Evolutionary conservation across 257 asterid genomes (phyloP).

Genomic region (Solanum sparsipilum): DNA sequence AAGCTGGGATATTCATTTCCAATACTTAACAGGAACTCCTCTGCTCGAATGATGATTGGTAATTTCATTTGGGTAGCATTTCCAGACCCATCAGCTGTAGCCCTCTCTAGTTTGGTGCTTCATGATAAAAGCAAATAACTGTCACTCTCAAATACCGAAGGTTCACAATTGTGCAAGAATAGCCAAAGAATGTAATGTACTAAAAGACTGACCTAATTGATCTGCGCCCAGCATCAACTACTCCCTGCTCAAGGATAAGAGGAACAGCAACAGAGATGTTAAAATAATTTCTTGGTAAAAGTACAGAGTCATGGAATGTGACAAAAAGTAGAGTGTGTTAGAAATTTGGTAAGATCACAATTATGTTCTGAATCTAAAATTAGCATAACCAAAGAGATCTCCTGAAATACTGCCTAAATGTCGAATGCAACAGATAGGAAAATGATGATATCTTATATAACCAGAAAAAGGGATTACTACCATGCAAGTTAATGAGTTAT

Average conservation of each 20-base stretch:
- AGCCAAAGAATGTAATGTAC: background rate
- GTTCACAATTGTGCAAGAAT: background rate
- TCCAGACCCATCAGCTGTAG: conserved; percentile 27
- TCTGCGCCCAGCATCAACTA: conserved; percentile 23
- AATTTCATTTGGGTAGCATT: conserved; percentile 37
- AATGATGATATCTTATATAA: background rate
- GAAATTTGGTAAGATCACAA: background rate
- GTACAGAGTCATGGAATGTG: background rate
- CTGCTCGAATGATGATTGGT: conserved; percentile 77
- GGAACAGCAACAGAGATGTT: background rate
- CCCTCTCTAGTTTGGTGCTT: conserved; percentile 33
- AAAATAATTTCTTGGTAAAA: background rate
- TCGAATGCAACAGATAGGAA: background rate
- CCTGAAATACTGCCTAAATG: background rate
- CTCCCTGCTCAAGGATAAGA: conserved; percentile 36
- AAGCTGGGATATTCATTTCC: conserved; percentile 57
- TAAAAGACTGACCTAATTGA: conserved; percentile 30
- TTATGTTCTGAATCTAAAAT: background rate
- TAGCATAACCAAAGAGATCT: background rate
- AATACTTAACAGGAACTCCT: conserved; percentile 61
- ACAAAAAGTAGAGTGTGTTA: background rate
- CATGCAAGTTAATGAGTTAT: background rate
- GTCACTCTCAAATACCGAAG: background rate
- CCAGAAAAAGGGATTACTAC: background rate
- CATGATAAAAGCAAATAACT: background rate